These are phyloP conservation scores for Ophiocordyceps camponoti-saundersi DNA, from an alignment of 2,329 filamentous ascomycete species.

Conservation along the genomic window DNA sequence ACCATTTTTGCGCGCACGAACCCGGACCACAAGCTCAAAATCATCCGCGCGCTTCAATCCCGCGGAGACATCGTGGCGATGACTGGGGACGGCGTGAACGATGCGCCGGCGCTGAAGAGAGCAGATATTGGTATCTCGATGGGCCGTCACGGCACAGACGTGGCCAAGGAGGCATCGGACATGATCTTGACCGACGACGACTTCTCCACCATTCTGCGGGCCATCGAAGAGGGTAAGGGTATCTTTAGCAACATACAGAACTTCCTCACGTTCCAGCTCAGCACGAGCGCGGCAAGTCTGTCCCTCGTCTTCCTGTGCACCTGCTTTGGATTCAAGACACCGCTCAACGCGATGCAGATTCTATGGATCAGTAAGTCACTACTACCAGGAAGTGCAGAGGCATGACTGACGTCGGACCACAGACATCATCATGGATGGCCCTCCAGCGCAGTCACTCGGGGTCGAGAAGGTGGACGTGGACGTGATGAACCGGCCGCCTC, in stretches of 20 bases:
- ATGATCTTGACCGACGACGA: conserved; percentile 87
- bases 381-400: background rate
- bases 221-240: conserved; percentile 96
- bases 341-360: conserved; percentile 98
- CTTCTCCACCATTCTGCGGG: conserved; percentile 79
- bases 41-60: conserved; percentile 76
- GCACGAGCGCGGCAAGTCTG: conserved; percentile 85
- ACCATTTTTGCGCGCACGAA: conserved; percentile 94
- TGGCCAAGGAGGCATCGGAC: conserved; percentile 89
- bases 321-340: conserved; percentile 82
- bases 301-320: conserved; percentile 86
- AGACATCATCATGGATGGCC: conserved; percentile 99
- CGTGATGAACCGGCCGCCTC: conserved; percentile 78
- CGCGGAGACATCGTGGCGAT: conserved; percentile 95
- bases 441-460: conserved; percentile 88
- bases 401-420: background rate
- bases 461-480: conserved; percentile 89
- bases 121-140: conserved; percentile 97
- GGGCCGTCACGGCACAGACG: conserved; percentile 87
- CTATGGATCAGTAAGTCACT: conserved; percentile 84
- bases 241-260: conserved; percentile 99
- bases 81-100: conserved; percentile 97
- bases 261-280: conserved; percentile 95
- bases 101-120: conserved; percentile 90
- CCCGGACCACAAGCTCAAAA: conserved; percentile 96